These are phyloP conservation scores for Lachnellula arida DNA, from an alignment of 2,329 filamentous ascomycete species.

Conservation along the genomic window DNA sequence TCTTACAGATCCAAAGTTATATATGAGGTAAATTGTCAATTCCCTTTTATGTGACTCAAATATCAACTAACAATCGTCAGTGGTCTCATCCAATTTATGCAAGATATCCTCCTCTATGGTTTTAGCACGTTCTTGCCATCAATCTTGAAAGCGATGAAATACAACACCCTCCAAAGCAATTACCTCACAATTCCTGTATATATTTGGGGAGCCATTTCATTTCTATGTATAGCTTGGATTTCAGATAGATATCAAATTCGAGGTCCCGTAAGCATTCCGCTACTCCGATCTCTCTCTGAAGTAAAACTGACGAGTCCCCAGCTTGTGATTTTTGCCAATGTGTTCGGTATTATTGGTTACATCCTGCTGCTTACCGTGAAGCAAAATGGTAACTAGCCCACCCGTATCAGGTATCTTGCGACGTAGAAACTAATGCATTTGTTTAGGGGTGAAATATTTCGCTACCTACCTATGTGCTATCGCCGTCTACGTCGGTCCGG, in stretches of 20 bases:
- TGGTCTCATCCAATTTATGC: conserved; percentile 24
- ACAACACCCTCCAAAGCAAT: conserved; percentile 46
- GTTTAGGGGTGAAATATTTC: conserved; percentile 47
- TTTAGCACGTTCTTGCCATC: conserved; percentile 54
- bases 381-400: conserved; percentile 31
- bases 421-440: background rate
- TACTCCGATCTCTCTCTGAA: background rate
- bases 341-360: conserved; percentile 46
- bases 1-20: conserved; percentile 47
- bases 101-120: conserved; percentile 38
- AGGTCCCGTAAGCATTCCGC: conserved; percentile 8
- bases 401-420: no score
- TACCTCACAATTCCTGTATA: conserved; percentile 55
- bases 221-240: conserved; percentile 41
- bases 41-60: no score
- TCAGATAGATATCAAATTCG: conserved; percentile 37
- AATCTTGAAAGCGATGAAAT: conserved; percentile 50
- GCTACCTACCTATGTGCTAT: conserved; percentile 45
- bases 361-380: conserved; percentile 44
- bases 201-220: conserved; percentile 43
- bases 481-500: conserved; percentile 44
- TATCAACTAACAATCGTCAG: conserved; percentile 25
- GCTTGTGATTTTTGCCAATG: conserved; percentile 35
- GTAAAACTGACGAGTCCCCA: conserved; percentile 5
- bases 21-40: conserved; percentile 29